Evolutionary conservation across 2,329 filamentous ascomycete species (phyloP), one percentile per base, ranked within the genome.

Genomic region (Xylariaceae sp.): DNA sequence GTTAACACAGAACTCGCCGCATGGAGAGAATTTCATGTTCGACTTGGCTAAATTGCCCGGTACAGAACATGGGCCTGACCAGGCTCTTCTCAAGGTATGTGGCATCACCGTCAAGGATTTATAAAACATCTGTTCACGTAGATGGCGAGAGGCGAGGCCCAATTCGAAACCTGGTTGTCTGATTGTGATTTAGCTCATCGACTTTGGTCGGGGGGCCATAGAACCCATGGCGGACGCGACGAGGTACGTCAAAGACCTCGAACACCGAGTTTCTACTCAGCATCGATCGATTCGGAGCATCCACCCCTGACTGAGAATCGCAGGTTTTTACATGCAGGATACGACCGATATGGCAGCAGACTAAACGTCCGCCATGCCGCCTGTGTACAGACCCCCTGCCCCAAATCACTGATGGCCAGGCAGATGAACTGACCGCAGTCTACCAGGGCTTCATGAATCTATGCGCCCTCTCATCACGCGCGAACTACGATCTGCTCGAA

Each of bases 21-120:
- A 63, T 51, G 15, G 45, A 18, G 3, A 45, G 3, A 63, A 63
- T 44, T 59, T 59, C 15, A 23, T 63, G 56, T 61, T 63, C 10
- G 4, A 18, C 13, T n/a, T 41, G 3, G 2, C 47, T 30, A 8
- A 6, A 7, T 35, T 56, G 3, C 30, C 2, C 1, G 56, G 58
- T 11, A 11, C 23, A 13, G 59, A 63, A 37, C 61, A 63, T 44
- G 39, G 44, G 23, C 37, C 45, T 6, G 15, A 39, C 2, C 9
- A 57, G 3, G 59, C 56, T 11, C 3, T 50, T 13, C 15, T 61
- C 4, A 63, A 63, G 53, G 61, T 61, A 47, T 17, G 61, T 34
- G 30, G 4, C 44, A 45, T n/a, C 37, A 4, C 3, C 34, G 7
- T 13, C 23, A 10, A 4, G 13, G 17, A 1, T 18, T n/a, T 10